phyloP scores from a whole-genome alignment of 2,329 filamentous ascomycete genomes.

The Domatiomyces catenatus region DNA sequence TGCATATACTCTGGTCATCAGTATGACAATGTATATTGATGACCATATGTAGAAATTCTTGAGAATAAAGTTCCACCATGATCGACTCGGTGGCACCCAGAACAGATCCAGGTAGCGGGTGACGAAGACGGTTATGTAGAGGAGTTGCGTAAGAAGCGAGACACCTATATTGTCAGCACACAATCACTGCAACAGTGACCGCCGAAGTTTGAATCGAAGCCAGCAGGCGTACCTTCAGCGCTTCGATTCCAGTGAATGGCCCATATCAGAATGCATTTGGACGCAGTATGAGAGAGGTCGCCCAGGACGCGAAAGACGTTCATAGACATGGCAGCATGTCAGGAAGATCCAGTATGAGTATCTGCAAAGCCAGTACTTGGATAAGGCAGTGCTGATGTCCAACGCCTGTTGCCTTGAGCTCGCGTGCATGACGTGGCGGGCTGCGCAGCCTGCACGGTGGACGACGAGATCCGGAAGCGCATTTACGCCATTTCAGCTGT shows the following conservation, averaged over 20 bases:
- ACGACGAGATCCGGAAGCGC: no score
- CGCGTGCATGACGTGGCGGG: not conserved
- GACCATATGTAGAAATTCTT: constrained; percentile 80
- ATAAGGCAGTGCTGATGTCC: not conserved
- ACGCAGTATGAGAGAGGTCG: constrained; percentile 69
- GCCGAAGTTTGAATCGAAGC: constrained; percentile 1
- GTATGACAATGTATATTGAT: constrained; percentile 68
- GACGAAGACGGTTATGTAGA: constrained; percentile 75
- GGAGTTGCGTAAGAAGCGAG: constrained; percentile 72
- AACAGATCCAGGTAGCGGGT: constrained; percentile 80
- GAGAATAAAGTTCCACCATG: constrained; percentile 59
- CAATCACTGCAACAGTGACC: constrained; percentile 1
- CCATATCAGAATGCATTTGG: constrained; percentile 81
- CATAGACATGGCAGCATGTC: constrained; percentile 24
- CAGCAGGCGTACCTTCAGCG: constrained; percentile 50
- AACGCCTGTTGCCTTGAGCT: not conserved
- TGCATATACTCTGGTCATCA: constrained; percentile 78
- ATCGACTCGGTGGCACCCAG: constrained; percentile 21
- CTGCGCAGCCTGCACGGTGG: no score
- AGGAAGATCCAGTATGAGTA: constrained; percentile 1
- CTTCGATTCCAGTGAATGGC: constrained; percentile 78
- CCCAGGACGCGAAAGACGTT: constrained; percentile 58
- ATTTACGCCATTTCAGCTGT: no score
- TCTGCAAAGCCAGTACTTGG: not conserved
- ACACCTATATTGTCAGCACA: constrained; percentile 42